Conservation (phyloP, 768 basidiomycete genomes). For the Agrocybe pediades region DNA sequence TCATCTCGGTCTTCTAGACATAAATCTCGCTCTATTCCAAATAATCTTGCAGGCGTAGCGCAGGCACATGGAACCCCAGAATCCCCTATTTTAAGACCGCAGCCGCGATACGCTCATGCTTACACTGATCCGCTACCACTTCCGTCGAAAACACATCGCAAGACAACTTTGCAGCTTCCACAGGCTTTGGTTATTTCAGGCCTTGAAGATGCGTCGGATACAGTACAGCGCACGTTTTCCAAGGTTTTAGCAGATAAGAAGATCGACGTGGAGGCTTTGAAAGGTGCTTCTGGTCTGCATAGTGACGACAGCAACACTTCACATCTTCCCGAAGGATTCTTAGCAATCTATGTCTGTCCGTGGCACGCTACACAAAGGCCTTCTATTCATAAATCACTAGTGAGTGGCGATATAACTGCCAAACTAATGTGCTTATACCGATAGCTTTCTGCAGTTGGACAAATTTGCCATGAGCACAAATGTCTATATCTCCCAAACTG, state of each 20-base stretch:
- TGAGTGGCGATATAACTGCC: conserved; percentile 33
- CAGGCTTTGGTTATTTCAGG: conserved; percentile 69
- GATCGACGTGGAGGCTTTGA: conserved; percentile 44
- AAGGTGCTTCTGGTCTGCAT: not conserved
- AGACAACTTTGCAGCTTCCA: conserved; percentile 39
- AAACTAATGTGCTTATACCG: not conserved
- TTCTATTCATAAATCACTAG: conserved; percentile 62
- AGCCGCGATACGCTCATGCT: conserved; percentile 28
- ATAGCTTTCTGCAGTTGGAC: conserved; percentile 54
- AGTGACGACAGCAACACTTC: conserved; percentile 34
- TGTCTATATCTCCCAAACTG: conserved; percentile 47
- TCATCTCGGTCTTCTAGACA: conserved; percentile 5
- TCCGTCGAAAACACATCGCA: conserved; percentile 10
- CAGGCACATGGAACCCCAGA: conserved; percentile 2
- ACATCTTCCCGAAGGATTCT: conserved; percentile 68
- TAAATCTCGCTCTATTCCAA: conserved; percentile 36
- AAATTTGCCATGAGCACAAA: conserved; percentile 78
- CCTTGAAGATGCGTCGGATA: conserved; percentile 58
- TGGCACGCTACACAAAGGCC: conserved; percentile 67
- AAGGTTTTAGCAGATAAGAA: conserved; percentile 52
- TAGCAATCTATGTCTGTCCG: conserved; percentile 74
- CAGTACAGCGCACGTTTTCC: conserved; percentile 60
- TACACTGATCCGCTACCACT: conserved; percentile 34
- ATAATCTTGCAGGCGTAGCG: conserved; percentile 24
- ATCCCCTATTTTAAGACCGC: conserved; percentile 16